Evolutionary conservation across 1,284 basidiomycete species (phyloP).

Genomic region (Trametes sp.): DNA sequence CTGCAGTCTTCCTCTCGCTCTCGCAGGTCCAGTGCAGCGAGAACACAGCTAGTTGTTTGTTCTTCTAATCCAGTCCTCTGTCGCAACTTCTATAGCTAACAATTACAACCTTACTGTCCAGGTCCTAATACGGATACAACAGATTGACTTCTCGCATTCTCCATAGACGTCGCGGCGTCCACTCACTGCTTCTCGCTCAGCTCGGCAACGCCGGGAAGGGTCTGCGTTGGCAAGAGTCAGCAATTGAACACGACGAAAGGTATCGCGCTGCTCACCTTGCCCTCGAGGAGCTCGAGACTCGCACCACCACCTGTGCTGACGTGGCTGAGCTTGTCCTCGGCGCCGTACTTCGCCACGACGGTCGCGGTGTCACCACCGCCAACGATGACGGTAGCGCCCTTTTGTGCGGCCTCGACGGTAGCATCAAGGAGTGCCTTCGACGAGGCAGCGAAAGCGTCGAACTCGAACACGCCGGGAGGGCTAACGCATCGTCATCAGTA

Average conservation of each 20-base stretch:
- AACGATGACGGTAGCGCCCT: slow-evolving; percentile 93
- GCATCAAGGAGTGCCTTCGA: slow-evolving; percentile 90
- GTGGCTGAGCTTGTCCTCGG: slow-evolving; percentile 93
- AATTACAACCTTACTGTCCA: slow-evolving; percentile 31
- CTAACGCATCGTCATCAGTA: slow-evolving; percentile 44
- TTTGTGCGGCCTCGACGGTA: slow-evolving; percentile 86
- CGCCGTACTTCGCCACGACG: slow-evolving; percentile 82
- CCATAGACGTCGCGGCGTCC: slow-evolving; percentile 12
- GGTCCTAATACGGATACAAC: slow-evolving; percentile 31
- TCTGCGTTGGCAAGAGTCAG: slow-evolving; percentile 49
- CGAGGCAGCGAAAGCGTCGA: slow-evolving; percentile 89
- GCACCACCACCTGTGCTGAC: slow-evolving; percentile 98
- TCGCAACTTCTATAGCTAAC: slow-evolving; percentile 18
- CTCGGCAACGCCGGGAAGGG: slow-evolving; percentile 85
- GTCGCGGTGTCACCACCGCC: slow-evolving; percentile 96
- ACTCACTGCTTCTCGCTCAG: slow-evolving; percentile 69
- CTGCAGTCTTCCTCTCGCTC: no score
- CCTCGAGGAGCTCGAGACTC: slow-evolving; percentile 94
- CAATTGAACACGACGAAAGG: background rate
- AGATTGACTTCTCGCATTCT: slow-evolving; percentile 23
- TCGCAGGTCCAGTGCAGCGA: background rate
- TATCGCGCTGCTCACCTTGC: slow-evolving; percentile 71
- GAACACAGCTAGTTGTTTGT: background rate
- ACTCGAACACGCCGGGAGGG: slow-evolving; percentile 98
- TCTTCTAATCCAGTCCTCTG: slow-evolving; percentile 1